Base-by-base conservation (phyloP, 2,329 filamentous ascomycete species). In the Sclerotinia trifoliorum region DNA sequence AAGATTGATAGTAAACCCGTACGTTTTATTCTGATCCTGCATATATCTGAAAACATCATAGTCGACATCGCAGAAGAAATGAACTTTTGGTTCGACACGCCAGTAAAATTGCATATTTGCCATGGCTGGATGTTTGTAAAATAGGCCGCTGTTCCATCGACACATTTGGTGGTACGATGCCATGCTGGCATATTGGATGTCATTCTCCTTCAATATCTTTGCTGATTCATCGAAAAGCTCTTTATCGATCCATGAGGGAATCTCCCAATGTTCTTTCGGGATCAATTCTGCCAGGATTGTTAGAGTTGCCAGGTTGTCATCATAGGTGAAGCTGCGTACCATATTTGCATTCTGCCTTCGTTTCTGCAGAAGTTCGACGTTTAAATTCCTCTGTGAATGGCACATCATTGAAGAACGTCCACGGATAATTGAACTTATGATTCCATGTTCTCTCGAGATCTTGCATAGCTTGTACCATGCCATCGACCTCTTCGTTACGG, bases 11-110 rank as follows among this genome's bases (percentile, higher is more conserved):
- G 94, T 98, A 82, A 98, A 99, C 72, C 95, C 95, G 80, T 99
- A 99, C 5, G 94, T 98, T 81, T 98, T 97, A 84, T 99, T 97
- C 83, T 96, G 88, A 80, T 99, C 95, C 75, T 92, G 87, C 95
- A 99, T 97, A 82, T 93, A 99, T 72, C 91, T 90, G 85, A 99
- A 99, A 64, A 99, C 91, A 78, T 99, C 95, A 81, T 99, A 99
- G 81, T 99, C 95, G 71, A 99, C 85, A 75, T 98, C 92, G 84
- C 95, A 99, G 86, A 97, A 99, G 85, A 98, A 99, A 80, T 97
- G 93, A 55, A 99, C 95, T 73, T 98, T 97, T 65, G 95, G 95
- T 79, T 99, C 95, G 60, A 99, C 95, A 69, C 95, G 92, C 95
- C 95, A 99, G 84, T 99, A 99, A 84, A 92, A 99, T 74, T 93